Evolutionary conservation across 2,329 filamentous ascomycete genomes (phyloP).

Genomic region (Trichophyton simii): DNA sequence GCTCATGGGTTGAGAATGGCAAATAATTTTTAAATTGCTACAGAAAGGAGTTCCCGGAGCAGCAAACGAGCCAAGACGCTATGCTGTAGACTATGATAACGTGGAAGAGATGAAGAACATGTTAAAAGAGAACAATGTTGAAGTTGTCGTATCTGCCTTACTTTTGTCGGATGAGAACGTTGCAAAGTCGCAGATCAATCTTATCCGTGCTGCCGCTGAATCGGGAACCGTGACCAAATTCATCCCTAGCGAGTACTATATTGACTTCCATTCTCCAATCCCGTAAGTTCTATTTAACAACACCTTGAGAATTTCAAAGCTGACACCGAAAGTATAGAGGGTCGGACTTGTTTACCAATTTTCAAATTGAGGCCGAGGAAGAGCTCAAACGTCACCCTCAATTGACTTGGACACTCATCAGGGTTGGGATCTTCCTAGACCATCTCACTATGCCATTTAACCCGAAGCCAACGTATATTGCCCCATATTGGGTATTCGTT

Average conservation of each 20-base stretch:
- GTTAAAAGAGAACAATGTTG: neutral
- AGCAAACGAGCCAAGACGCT: neutral
- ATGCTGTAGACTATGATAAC: neutral
- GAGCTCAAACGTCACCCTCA: neutral
- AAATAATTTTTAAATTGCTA: neutral
- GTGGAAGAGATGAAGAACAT: neutral
- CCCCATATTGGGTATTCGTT: neutral
- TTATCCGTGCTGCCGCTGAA: neutral
- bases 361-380: slow-evolving; percentile 2
- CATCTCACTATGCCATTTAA: slow-evolving; percentile 3
- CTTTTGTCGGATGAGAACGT: neutral
- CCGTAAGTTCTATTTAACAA: neutral
- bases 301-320: too few relatives aligned
- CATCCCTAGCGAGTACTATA: slow-evolving; percentile 2
- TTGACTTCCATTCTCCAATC: slow-evolving; percentile 2
- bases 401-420: slow-evolving; percentile 2
- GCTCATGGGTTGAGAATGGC: neutral
- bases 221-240: neutral
- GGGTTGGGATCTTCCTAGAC: neutral
- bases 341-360: neutral
- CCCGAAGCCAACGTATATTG: neutral
- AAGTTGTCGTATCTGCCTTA: neutral
- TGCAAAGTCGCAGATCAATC: neutral
- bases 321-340: neutral
- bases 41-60: neutral